A percentile compares a stretch with the other conserved stretches of the same genome.
These are phyloP conservation scores for Gossypioides kirkii DNA, from an alignment of 345 rosid species.

Conservation along the genomic window DNA sequence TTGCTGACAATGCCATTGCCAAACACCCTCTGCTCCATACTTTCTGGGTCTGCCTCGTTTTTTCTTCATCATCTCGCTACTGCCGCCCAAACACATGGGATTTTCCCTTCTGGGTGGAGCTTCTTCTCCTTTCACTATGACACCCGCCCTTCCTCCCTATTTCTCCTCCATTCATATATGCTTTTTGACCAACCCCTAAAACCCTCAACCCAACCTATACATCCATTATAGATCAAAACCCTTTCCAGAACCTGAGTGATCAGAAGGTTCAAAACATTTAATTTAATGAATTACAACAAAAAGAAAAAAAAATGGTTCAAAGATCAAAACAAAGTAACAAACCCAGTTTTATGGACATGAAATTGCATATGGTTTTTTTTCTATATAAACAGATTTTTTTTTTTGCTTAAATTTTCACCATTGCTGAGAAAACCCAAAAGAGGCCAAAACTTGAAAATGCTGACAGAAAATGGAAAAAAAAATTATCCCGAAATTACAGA, in stretches of 20 bases:
- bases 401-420: constrained; percentile 30
- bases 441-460: constrained; percentile 23
- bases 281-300: too few species aligned
- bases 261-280: background rate
- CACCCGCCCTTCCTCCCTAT: background rate
- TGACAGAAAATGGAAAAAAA: constrained; percentile 12
- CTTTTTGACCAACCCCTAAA: constrained; percentile 1
- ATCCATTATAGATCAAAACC: constrained; percentile 24
- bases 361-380: constrained; percentile 5
- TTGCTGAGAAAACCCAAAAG: constrained; percentile 36
- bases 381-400: constrained; percentile 8
- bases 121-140: constrained; percentile 42
- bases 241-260: constrained; percentile 15
- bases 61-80: constrained; percentile 48
- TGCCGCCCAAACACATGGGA: constrained; percentile 19
- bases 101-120: constrained; percentile 23
- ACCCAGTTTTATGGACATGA: background rate
- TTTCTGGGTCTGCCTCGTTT: constrained; percentile 92
- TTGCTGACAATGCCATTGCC: constrained; percentile 57
- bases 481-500: constrained; percentile 28
- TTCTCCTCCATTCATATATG: too few species aligned
- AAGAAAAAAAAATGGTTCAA: constrained; percentile 11
- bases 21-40: constrained; percentile 64
- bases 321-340: constrained; percentile 24
- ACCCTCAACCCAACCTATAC: constrained; percentile 20